phyloP scores from a whole-genome alignment of 768 basidiomycete genomes.

The Lentinula edodes region DNA sequence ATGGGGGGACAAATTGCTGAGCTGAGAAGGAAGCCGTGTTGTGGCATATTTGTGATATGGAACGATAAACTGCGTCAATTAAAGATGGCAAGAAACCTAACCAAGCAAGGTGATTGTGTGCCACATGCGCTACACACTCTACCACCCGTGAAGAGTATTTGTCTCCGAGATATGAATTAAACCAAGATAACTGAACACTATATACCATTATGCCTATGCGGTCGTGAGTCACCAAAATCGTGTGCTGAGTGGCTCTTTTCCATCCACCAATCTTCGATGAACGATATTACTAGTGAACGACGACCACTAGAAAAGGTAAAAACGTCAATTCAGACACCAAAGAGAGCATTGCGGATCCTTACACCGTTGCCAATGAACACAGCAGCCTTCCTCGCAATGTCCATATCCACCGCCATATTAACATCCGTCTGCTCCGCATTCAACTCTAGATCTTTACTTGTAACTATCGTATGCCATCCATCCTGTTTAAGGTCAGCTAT shows the following conservation, averaged over 20 bases:
- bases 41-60: too few relatives aligned
- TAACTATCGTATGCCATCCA: slow-evolving; percentile 41
- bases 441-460: slow-evolving; percentile 30
- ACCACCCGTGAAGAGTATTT: too few relatives aligned
- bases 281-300: slow-evolving; percentile 47
- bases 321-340: slow-evolving; percentile 23
- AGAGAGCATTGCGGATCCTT: not conserved
- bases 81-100: too few relatives aligned
- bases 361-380: slow-evolving; percentile 32
- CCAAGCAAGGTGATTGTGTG: too few relatives aligned
- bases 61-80: too few relatives aligned
- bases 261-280: slow-evolving; percentile 39
- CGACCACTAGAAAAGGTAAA: slow-evolving; percentile 31
- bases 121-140: too few relatives aligned
- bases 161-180: too few relatives aligned
- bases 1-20: too few relatives aligned
- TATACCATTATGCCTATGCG: too few relatives aligned
- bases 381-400: slow-evolving; percentile 20
- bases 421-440: slow-evolving; percentile 18
- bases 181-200: too few relatives aligned
- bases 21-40: too few relatives aligned
- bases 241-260: slow-evolving; percentile 34
- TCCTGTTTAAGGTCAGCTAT: slow-evolving; percentile 30
- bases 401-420: slow-evolving; percentile 23
- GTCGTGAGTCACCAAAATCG: slow-evolving; percentile 27